A percentile compares a stretch with the other conserved stretches of the same genome.
Evolutionary conservation across 768 basidiomycete species (phyloP).

Genomic region (Amanita inopinata): DNA sequence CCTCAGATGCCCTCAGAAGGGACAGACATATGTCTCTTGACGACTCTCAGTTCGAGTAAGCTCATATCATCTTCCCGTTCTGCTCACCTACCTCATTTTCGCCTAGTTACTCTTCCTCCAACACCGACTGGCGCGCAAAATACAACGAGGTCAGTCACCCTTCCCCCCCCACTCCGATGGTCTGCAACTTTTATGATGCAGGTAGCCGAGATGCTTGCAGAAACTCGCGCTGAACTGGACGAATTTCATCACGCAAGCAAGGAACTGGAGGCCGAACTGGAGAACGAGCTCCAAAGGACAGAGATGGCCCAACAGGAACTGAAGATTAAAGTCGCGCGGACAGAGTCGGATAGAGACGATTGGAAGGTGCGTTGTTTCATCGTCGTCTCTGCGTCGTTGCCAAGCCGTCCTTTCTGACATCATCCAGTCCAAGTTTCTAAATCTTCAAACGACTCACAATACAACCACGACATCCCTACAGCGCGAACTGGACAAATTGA

Average conservation of each 20-base stretch:
- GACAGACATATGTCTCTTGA: slow-evolving; percentile 56
- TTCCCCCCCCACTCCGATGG: neutral
- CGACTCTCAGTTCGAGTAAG: slow-evolving; percentile 54
- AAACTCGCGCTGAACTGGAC: slow-evolving; percentile 78
- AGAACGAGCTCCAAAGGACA: slow-evolving; percentile 80
- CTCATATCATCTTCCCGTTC: slow-evolving; percentile 11
- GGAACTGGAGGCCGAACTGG: slow-evolving; percentile 89
- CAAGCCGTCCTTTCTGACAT: slow-evolving; percentile 4
- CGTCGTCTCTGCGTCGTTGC: slow-evolving; percentile 1
- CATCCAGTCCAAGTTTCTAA: slow-evolving; percentile 69
- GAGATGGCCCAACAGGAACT: slow-evolving; percentile 80
- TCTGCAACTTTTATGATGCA: slow-evolving; percentile 14
- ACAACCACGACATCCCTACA: slow-evolving; percentile 86
- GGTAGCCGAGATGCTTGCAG: slow-evolving; percentile 75
- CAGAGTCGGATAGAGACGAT: slow-evolving; percentile 73
- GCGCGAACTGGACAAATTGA: slow-evolving; percentile 76
- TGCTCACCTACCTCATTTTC: slow-evolving; percentile 11
- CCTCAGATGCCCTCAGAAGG: slow-evolving; percentile 48
- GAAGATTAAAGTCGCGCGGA: slow-evolving; percentile 56
- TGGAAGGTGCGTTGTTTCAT: slow-evolving; percentile 68
- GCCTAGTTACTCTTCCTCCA: slow-evolving; percentile 42
- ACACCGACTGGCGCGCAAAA: slow-evolving; percentile 68
- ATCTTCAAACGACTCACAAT: slow-evolving; percentile 83
- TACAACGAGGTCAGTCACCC: slow-evolving; percentile 49
- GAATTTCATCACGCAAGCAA: slow-evolving; percentile 84